Base-by-base conservation (phyloP, 768 basidiomycete species). In the Lentinula guzmanii region DNA sequence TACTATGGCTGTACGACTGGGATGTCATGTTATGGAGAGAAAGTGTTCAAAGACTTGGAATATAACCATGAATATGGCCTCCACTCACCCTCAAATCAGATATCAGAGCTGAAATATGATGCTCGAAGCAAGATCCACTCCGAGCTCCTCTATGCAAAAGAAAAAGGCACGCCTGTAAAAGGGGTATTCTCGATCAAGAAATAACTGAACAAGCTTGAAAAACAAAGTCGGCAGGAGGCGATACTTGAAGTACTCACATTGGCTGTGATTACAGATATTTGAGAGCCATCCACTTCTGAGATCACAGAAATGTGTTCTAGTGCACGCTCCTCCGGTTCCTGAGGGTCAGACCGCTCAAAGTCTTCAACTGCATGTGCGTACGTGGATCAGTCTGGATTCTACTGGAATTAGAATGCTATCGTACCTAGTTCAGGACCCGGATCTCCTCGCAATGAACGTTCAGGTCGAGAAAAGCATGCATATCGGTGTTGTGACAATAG, bases 401-500 rank as follows among this genome's bases (percentile, higher is more conserved):
- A 18, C 46, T 48, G 59, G 59, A 18, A 11, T 21, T 11, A 45
- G 28, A 18, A 48, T 15, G 59, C n/a, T 34, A 59, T 66, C 67
- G 43, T 52, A 66, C 69, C 64, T 37, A 52, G 34, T 53, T 63
- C 37, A n/a, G 67, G 60, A 62, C 66, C 69, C 18, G 73, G 69
- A 34, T 73, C 60, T 35, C 70, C 70, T 52, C 68, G 70, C 34
- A 77, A 72, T 1, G 85, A 89, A 62, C 81, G 81, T 37, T 81
- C 78, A n/a, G 84, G 86, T 45, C 81, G 72, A 16, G 86, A 84
- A 70, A 89, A 95, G 66, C 79, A 82, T 24, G 84, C 86, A 70
- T 91, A 91, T 70, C 85, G 80, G 68, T 86, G 74, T 65, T 76
- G 76, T 37, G 93, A 85, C 8, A 98, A 77, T n/a, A 85, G 66